These are phyloP conservation scores for Paratinospora sagittata DNA, from an alignment of 164 flowering plant species.

Conservation along the genomic window DNA sequence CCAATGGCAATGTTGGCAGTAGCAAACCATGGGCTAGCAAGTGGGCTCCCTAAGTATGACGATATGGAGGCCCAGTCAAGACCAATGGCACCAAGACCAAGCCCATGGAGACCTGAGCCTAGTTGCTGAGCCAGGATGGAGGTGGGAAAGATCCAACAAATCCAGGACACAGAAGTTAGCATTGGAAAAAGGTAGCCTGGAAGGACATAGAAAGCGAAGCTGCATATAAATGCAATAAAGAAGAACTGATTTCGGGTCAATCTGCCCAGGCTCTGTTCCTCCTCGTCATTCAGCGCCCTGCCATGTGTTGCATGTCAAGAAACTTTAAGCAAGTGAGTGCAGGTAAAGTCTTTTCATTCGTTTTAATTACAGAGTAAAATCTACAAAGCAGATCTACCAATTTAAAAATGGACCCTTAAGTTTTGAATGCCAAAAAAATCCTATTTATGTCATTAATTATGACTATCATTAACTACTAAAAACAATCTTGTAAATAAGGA, in stretches of 20 bases:
- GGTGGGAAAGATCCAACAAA: constrained; percentile 56
- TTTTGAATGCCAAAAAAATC: no score
- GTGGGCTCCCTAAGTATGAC: constrained; percentile 55
- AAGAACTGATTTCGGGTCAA: constrained; percentile 55
- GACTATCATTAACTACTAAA: no score
- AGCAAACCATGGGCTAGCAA: constrained; percentile 65
- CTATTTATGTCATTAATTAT: no score
- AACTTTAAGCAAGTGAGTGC: no score
- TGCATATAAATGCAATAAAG: constrained; percentile 47
- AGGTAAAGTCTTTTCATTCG: no score
- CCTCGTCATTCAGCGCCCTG: constrained; percentile 65
- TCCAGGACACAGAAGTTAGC: constrained; percentile 54
- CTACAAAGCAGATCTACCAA: no score
- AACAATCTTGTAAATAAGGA: no score
- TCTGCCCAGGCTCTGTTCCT: constrained; percentile 17
- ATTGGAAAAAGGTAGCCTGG: constrained; percentile 58
- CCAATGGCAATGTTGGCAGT: constrained; percentile 52
- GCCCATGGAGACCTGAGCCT: constrained; percentile 58
- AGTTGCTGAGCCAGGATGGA: constrained; percentile 60
- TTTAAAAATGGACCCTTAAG: no score
- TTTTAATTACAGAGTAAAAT: no score
- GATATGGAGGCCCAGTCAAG: constrained; percentile 61
- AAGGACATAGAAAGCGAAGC: constrained; percentile 53
- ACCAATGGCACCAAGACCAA: constrained; percentile 54
- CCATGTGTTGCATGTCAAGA: background rate